Evolutionary conservation across 768 basidiomycete species (phyloP).

Genomic region (Erythrobasidium yunnanense): DNA sequence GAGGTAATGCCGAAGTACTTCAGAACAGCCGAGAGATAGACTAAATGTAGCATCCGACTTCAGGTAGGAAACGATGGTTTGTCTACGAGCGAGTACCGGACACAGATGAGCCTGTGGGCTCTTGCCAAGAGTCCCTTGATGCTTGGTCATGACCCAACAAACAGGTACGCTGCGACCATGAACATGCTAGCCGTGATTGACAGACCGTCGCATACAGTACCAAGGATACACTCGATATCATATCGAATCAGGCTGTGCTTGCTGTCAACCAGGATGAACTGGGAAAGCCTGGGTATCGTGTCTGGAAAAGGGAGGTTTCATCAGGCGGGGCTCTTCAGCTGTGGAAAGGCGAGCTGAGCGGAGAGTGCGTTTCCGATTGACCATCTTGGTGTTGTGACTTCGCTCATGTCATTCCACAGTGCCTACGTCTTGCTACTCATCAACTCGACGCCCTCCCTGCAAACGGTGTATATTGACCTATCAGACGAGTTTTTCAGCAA

Average conservation of each 20-base stretch:
- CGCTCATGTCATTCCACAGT: not conserved
- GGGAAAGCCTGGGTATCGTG: conserved; percentile 40
- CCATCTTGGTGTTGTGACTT: not conserved
- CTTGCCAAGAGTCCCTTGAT: conserved; percentile 48
- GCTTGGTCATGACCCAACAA: conserved; percentile 45
- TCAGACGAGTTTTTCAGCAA: not conserved
- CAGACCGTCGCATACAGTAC: not conserved
- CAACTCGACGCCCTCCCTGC: not conserved
- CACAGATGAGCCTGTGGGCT: conserved; percentile 50
- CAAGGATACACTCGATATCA: conserved; percentile 36
- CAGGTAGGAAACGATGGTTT: conserved; percentile 44
- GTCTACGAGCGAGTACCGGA: conserved; percentile 43
- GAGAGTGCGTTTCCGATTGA: conserved; percentile 37
- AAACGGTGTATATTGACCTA: not conserved
- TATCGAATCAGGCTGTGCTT: conserved; percentile 44
- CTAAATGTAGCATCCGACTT: too few species aligned
- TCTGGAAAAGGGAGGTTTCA: conserved; percentile 41
- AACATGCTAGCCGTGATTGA: not conserved
- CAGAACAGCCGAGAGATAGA: too few species aligned
- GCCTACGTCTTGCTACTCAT: not conserved
- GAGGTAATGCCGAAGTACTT: too few species aligned
- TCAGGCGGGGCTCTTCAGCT: conserved; percentile 39
- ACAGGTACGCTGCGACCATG: conserved; percentile 39
- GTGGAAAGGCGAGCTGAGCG: conserved; percentile 41
- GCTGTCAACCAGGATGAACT: conserved; percentile 42